Conservation (phyloP, 495 filamentous ascomycete genomes). For the Tetracladium marchalianum region DNA sequence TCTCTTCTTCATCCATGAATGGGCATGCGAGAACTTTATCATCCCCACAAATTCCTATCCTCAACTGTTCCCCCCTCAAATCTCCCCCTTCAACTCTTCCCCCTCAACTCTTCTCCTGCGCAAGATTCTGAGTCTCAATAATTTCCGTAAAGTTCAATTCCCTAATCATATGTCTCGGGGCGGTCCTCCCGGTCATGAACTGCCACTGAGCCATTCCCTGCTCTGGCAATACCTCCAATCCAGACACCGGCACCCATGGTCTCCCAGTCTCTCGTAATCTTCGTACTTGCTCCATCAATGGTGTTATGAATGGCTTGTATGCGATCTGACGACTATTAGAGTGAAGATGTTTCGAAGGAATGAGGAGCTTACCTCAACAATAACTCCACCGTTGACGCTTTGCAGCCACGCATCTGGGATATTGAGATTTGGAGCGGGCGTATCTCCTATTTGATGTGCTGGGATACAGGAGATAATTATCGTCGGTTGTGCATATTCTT, state of each 20-base stretch:
- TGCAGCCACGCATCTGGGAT: slow-evolving; percentile 61
- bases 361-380: slow-evolving; percentile 42
- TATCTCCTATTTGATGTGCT: slow-evolving; percentile 43
- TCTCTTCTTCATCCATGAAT: too few species aligned
- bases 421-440: slow-evolving; percentile 59
- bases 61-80: too few species aligned
- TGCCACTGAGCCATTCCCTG: slow-evolving; percentile 75
- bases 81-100: too few species aligned
- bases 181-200: slow-evolving; percentile 67
- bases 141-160: slow-evolving; percentile 46
- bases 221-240: slow-evolving; percentile 64
- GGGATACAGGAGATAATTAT: slow-evolving; percentile 67
- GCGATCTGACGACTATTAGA: slow-evolving; percentile 31
- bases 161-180: slow-evolving; percentile 59
- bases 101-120: too few species aligned
- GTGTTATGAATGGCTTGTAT: slow-evolving; percentile 61
- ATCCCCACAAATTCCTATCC: too few species aligned
- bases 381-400: slow-evolving; percentile 65
- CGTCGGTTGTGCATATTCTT: slow-evolving; percentile 49
- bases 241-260: slow-evolving; percentile 64
- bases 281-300: slow-evolving; percentile 53
- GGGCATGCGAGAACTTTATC: too few species aligned
- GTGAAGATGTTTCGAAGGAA: background rate
- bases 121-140: slow-evolving; percentile 15
- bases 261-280: slow-evolving; percentile 37